Evolutionary conservation across 2,329 filamentous ascomycete genomes (phyloP), one percentile per base, ranked within the genome.

Genomic region (Alternaria burnsii): DNA sequence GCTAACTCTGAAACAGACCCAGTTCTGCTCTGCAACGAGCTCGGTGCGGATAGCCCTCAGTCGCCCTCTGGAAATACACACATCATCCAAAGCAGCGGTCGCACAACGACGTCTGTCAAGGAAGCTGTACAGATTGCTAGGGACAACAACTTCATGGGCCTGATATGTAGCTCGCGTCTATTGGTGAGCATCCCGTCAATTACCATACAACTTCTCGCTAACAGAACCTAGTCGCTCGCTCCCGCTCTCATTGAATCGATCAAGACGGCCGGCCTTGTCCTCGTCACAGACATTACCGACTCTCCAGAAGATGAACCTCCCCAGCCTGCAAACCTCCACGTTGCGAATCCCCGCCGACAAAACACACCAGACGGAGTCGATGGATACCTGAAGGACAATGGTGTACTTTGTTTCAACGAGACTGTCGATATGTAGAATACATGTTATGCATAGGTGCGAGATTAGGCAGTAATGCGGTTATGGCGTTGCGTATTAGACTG

Each of bases 71-170:
- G 69, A 18, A 76, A 63, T 18, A 65, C 80, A 6, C 75, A 81
- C 48, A 78, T 80, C 36, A 81, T 87, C 46, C 74, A 82, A 44
- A 87, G 85, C 68, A 91, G 88, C 67, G 92, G 91, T 16, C 86
- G 90, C 57, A 87, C 89, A 48, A 91, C 90, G 14, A 90, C 90
- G 66, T 97, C 93, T 6, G 92, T 98, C 68, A 99, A 98, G 81
- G 94, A 99, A 77, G 92, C 92, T 5, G 95, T 97, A 14, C 87
- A 94, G 65, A 93, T 97, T 74, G 94, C 94, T 22, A 91, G 96
- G 79, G 92, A 90, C 76, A 99, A 99, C 77, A 99, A 99, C 77
- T 92, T 99, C 68, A 99, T 99, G 95, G 95, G 95, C 3, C 78
- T 99, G 73, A 92, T 98, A 61, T 97, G 94, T 80, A 93, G 90